Evolutionary conservation across 2,329 filamentous ascomycete species (phyloP).

Genomic region (Didymella pomorum): DNA sequence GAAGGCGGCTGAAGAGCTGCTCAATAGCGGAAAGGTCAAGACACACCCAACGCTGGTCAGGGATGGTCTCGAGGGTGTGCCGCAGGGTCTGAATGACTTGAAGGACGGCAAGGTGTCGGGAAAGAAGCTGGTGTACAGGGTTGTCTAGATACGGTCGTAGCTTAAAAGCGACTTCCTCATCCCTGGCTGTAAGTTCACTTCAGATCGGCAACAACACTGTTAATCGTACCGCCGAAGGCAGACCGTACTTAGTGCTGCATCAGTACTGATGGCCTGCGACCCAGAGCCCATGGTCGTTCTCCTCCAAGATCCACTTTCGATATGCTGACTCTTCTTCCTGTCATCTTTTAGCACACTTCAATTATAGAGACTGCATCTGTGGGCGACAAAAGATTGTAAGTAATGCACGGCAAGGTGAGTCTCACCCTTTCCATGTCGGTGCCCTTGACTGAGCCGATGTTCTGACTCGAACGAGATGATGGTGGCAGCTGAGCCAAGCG

Average conservation of each 20-base stretch:
- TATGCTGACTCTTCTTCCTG: background rate
- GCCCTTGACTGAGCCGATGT: background rate
- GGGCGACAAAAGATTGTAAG: background rate
- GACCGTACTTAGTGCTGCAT: background rate
- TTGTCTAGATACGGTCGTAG: slow-evolving; percentile 14
- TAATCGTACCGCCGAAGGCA: too few species aligned
- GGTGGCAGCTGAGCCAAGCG: background rate
- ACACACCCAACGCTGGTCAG: slow-evolving; percentile 41
- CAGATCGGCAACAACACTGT: too few species aligned
- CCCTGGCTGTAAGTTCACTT: background rate
- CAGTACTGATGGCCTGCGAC: background rate
- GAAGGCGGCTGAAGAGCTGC: slow-evolving; percentile 31
- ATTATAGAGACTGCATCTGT: too few species aligned
- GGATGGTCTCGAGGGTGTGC: slow-evolving; percentile 42
- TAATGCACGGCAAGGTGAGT: background rate
- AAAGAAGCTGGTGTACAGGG: slow-evolving; percentile 46
- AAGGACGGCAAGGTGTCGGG: slow-evolving; percentile 46
- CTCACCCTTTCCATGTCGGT: background rate
- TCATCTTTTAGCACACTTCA: background rate
- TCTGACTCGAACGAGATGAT: background rate
- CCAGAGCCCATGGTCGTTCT: background rate
- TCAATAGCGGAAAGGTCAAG: slow-evolving; percentile 44
- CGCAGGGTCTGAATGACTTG: slow-evolving; percentile 44
- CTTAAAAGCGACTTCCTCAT: background rate
- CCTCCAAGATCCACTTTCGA: background rate